Evolutionary conservation across 2,329 filamentous ascomycete species (phyloP).

Genomic region (Periconia sp.): DNA sequence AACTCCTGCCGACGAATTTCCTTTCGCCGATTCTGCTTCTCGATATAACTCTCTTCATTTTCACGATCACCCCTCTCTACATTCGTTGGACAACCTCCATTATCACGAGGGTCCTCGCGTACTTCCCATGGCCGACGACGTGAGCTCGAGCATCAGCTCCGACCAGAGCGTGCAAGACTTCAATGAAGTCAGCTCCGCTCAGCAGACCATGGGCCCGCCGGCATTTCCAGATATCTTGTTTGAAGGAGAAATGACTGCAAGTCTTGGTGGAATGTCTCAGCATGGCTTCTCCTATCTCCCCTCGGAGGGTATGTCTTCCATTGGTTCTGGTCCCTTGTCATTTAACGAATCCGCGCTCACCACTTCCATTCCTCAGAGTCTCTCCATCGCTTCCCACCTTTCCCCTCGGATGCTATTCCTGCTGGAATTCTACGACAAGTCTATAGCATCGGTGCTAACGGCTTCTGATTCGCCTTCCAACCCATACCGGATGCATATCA

Average conservation of each 20-base stretch:
- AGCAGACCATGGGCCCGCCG: slow-evolving; percentile 42
- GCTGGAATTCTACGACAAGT: slow-evolving; percentile 91
- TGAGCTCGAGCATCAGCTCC: slow-evolving; percentile 55
- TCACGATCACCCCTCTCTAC: slow-evolving; percentile 43
- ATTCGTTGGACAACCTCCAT: slow-evolving; percentile 46
- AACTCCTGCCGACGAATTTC: slow-evolving; percentile 53
- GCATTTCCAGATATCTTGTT: slow-evolving; percentile 46
- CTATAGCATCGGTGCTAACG: slow-evolving; percentile 90
- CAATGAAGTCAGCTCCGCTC: slow-evolving; percentile 45
- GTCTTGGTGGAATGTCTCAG: slow-evolving; percentile 43
- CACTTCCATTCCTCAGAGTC: slow-evolving; percentile 51
- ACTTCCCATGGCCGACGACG: slow-evolving; percentile 46
- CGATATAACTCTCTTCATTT: slow-evolving; percentile 24
- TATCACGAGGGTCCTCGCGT: slow-evolving; percentile 44
- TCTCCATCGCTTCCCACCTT: slow-evolving; percentile 62
- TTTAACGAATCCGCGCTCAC: slow-evolving; percentile 47
- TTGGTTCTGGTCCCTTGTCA: slow-evolving; percentile 45
- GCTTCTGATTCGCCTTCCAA: slow-evolving; percentile 84
- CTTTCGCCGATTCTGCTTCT: slow-evolving; percentile 48
- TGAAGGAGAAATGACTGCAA: slow-evolving; percentile 47
- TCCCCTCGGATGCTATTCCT: slow-evolving; percentile 84
- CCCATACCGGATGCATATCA: slow-evolving; percentile 82
- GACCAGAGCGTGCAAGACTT: slow-evolving; percentile 54
- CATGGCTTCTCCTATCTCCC: slow-evolving; percentile 48
- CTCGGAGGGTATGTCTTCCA: slow-evolving; percentile 49